Base-by-base conservation (phyloP, 805 yeast species). In the Candida qinlingensis region DNA sequence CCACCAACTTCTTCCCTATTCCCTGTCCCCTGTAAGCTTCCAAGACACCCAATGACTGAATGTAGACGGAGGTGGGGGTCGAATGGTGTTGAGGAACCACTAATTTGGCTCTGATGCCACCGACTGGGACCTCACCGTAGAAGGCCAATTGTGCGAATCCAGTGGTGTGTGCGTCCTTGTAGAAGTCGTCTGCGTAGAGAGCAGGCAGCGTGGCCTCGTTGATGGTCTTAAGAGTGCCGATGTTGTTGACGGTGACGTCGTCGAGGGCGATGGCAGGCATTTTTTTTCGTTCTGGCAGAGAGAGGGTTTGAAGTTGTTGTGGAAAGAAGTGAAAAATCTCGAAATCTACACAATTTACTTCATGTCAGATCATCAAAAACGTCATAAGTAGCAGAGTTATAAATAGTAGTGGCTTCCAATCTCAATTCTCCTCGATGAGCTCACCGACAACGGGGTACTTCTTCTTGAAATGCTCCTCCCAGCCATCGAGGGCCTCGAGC, bases 381-480 rank as follows among this genome's bases (percentile, higher is more conserved):
- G 19, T 19, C 19, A 19, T 19, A 19, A 19, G 3, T 19, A 19
- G 19, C 19, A 19, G 19, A 19, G 19, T 19, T 19, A 19, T 19
- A 19, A 19, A 19, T 19, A 19, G 19, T 19, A 19, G 19, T 19
- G 19, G 19, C 19, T 19, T 13, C n/a, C 19, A 34, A 29, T 9
- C 9, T 27, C 34, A 36, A 5, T 46, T 39, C 40, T 53, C 79
- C 8, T 75, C 67, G 7, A 79, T 77, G 42, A 90, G 72, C 33
- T 77, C 75, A 2, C 99, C 99, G 37, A 90, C 86, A 26, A 80
- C 72, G 2, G 86, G 81, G 62, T 94, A 94, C 71, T 94, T 94
- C 57, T 77, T 79, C 45, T 74, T 81, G 62, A 94, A 92, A 66
- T 85, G 89, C 37, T 76, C 79, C 53, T 80, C 88, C 99, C 99